Evolutionary conservation across 495 filamentous ascomycete species (phyloP).

Genomic region (Echria macrotheca): DNA sequence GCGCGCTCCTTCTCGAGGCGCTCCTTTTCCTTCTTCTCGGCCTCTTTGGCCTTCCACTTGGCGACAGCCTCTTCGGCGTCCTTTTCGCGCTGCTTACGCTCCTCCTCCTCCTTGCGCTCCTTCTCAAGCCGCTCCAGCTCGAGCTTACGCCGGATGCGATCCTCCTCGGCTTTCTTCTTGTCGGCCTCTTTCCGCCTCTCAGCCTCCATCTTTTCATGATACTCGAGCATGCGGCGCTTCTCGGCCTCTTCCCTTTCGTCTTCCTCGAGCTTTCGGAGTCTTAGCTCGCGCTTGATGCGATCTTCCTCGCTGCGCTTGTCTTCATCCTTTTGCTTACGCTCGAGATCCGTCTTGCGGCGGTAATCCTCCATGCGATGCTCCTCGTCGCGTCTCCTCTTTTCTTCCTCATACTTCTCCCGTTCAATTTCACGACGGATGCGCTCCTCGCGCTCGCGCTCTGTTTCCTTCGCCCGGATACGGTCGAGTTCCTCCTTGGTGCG

Average conservation of each 20-base stretch:
- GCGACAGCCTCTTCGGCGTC: conserved; percentile 54
- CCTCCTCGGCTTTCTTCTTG: conserved; percentile 41
- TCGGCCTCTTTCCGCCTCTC: conserved; percentile 38
- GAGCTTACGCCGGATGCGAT: conserved; percentile 44
- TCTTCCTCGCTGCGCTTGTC: conserved; percentile 29
- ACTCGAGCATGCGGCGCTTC: conserved; percentile 37
- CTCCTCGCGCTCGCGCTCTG: conserved; percentile 37
- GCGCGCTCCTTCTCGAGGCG: conserved; percentile 40
- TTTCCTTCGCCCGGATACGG: conserved; percentile 26
- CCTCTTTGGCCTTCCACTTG: conserved; percentile 50
- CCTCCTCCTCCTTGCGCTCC: conserved; percentile 44
- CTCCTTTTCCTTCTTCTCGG: conserved; percentile 43
- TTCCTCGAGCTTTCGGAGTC: conserved; percentile 28
- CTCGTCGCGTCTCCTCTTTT: conserved; percentile 26
- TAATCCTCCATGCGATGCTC: conserved; percentile 20
- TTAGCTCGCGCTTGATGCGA: conserved; percentile 26
- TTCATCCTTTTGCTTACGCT: conserved; percentile 35
- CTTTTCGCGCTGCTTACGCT: conserved; percentile 40
- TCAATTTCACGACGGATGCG: conserved; percentile 32
- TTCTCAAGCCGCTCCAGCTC: conserved; percentile 54
- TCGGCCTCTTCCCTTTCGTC: conserved; percentile 39
- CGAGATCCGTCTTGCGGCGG: conserved; percentile 29
- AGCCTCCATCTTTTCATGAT: conserved; percentile 41
- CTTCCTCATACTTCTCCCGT: conserved; percentile 47
- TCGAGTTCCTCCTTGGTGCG: conserved; percentile 23